Conservation (phyloP, 2,329 filamentous ascomycete species). For the Rachicladosporium sp. region DNA sequence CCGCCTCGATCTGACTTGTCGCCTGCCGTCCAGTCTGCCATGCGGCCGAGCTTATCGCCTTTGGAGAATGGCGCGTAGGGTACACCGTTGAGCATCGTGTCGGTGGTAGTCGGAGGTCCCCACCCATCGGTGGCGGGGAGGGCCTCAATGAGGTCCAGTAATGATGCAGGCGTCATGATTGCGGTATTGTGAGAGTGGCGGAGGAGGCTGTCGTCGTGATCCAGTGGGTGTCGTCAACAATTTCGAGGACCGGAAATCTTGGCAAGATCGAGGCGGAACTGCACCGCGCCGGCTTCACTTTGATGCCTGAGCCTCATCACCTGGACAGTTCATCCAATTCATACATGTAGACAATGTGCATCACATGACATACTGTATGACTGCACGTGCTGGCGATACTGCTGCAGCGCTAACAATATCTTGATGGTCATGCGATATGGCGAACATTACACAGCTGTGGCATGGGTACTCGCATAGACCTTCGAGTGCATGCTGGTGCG, state of each 20-base stretch:
- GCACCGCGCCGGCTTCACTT: no score
- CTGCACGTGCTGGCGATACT: no score
- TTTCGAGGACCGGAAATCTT: no score
- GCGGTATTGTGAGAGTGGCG: constrained; percentile 22
- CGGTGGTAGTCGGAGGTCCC: constrained; percentile 71
- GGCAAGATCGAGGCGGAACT: no score
- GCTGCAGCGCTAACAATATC: not conserved
- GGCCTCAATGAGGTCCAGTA: constrained; percentile 36
- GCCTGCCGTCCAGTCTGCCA: constrained; percentile 92
- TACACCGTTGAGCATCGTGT: constrained; percentile 86
- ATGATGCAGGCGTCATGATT: constrained; percentile 19
- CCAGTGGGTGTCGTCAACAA: no score
- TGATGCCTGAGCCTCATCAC: no score
- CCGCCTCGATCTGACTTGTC: constrained; percentile 65
- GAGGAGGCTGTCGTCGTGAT: constrained; percentile 24
- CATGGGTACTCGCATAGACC: constrained; percentile 20
- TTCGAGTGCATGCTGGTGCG: constrained; percentile 35
- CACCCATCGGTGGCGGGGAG: constrained; percentile 43
- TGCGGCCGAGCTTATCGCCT: constrained; percentile 94
- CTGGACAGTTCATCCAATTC: no score
- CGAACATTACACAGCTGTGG: not conserved
- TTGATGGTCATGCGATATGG: not conserved
- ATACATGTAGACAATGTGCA: no score
- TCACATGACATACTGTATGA: no score
- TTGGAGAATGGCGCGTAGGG: constrained; percentile 98